Base-by-base conservation (phyloP, 345 rosid species). In the Pugionium dolabratum region DNA sequence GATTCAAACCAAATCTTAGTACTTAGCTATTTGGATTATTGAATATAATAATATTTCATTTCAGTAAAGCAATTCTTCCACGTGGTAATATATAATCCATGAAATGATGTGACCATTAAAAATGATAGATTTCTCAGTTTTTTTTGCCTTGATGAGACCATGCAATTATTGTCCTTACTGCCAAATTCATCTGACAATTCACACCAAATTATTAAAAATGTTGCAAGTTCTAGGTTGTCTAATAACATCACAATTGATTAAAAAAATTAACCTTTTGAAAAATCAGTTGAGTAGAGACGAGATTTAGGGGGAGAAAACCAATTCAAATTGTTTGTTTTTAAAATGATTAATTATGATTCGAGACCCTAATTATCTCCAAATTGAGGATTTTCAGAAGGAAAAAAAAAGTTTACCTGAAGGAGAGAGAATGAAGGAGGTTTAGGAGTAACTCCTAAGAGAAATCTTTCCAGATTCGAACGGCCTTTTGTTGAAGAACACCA, bases 391-490 rank as follows among this genome's bases (percentile, higher is more conserved):
- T 1, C 32, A 48, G 51, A 29, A 32, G 51, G 25, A 7, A 1
- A 0, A 4, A 60, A 5, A 34, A 0, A 9, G 1, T 45, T 46
- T 46, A 73, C 77, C 77, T 39, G 69, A 54, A 73, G 51, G 9
- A 74, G 64, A 61, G 64, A 53, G 36, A 54, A 54, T 0, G 64
- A 74, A 54, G 68, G 47, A 74, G 77, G 77, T 42, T 61, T 74
- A 5, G 77, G 77, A 74, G 77, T 74, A 59, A 61, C 53, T 61
- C 73, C 73, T 32, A 60, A 54, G 33, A 74, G 77, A 48, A 74
- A 61, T 5, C 77, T 74, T 64, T 74, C 77, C 8, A 74, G 64
- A 74, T 74, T 74, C 8, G 77, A 67, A 45, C 77, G 77, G 7
- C 77, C 77, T 40, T 67, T 73, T 0, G 59, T 4, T 47, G 73